phyloP scores from a whole-genome alignment of 805 yeast genomes.

The Pichia manshurica region DNA sequence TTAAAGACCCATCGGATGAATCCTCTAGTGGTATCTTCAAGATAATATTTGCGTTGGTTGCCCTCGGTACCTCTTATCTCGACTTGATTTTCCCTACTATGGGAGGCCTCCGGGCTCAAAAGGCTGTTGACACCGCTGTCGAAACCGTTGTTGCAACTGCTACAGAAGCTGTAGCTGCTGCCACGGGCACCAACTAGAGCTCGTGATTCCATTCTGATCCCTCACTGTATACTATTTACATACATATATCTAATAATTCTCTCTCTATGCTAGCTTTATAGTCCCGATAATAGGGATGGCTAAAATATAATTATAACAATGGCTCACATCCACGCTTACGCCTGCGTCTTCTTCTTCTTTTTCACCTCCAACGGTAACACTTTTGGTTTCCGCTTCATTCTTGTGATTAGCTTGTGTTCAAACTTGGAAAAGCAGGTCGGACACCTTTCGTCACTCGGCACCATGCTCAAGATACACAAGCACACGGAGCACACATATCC shows the following conservation, averaged over 20 bases:
- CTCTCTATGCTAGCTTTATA: too few species aligned
- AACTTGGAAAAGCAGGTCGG: constrained; percentile 83
- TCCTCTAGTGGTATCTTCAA: constrained; percentile 43
- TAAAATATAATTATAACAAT: too few species aligned
- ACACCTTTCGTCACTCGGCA: constrained; percentile 65
- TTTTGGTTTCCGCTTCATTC: constrained; percentile 52
- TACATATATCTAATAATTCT: too few species aligned
- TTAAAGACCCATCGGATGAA: constrained; percentile 27
- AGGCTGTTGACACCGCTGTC: constrained; percentile 15
- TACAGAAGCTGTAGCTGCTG: background rate
- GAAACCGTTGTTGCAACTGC: constrained; percentile 9
- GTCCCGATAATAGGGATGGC: too few species aligned
- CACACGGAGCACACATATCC: constrained; percentile 97
- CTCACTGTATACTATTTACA: too few species aligned
- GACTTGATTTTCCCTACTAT: constrained; percentile 45
- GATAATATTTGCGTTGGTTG: constrained; percentile 41
- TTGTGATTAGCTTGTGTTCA: constrained; percentile 55
- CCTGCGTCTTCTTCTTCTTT: constrained; percentile 17
- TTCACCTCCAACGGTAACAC: constrained; percentile 29
- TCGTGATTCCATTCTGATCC: too few species aligned
- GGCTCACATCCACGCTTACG: too few species aligned
- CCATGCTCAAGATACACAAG: constrained; percentile 65
- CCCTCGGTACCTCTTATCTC: constrained; percentile 45
- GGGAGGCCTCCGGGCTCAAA: constrained; percentile 11
- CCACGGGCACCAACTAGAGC: background rate